phyloP scores from a whole-genome alignment of 768 basidiomycete species.

The Hericium alpestre region DNA sequence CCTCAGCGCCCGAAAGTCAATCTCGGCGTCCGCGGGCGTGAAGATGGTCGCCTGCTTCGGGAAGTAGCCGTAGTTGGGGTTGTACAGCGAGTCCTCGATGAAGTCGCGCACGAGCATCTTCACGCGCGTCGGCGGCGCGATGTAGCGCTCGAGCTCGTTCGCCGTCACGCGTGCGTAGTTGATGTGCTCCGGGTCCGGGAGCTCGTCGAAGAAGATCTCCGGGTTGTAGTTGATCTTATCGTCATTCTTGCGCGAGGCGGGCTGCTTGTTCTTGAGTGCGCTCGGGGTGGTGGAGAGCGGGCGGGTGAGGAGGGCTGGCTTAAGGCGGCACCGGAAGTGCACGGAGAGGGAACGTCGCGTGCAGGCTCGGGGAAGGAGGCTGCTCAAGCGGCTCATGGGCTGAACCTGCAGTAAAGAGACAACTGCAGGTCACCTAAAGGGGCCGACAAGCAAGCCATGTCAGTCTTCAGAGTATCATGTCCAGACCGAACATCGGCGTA shows the following conservation, averaged over 20 bases:
- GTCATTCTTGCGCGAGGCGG: neutral
- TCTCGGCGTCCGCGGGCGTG: constrained; percentile 43
- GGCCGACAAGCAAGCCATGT: too few relatives aligned
- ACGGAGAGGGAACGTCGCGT: constrained; percentile 1
- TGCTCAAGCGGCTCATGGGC: constrained; percentile 11
- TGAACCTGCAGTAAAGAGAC: neutral
- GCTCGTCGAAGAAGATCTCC: constrained; percentile 41
- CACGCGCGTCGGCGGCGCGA: constrained; percentile 62
- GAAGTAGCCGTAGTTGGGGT: constrained; percentile 96
- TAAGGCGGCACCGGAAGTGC: neutral
- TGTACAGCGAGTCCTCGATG: constrained; percentile 94
- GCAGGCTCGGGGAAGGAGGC: constrained; percentile 3
- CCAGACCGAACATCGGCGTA: too few relatives aligned
- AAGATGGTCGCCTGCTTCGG: constrained; percentile 88
- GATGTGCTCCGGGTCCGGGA: constrained; percentile 33
- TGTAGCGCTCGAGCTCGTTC: constrained; percentile 47
- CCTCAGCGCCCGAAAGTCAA: constrained; percentile 60
- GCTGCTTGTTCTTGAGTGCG: neutral
- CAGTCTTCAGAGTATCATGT: too few relatives aligned
- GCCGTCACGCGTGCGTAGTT: constrained; percentile 56
- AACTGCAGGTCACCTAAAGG: too few relatives aligned
- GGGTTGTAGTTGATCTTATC: constrained; percentile 78
- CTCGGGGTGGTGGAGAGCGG: constrained; percentile 3
- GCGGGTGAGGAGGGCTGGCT: neutral
- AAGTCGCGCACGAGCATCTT: constrained; percentile 95